Base-by-base conservation (phyloP, 2,329 filamentous ascomycete species). In the Microdochium paspali region DNA sequence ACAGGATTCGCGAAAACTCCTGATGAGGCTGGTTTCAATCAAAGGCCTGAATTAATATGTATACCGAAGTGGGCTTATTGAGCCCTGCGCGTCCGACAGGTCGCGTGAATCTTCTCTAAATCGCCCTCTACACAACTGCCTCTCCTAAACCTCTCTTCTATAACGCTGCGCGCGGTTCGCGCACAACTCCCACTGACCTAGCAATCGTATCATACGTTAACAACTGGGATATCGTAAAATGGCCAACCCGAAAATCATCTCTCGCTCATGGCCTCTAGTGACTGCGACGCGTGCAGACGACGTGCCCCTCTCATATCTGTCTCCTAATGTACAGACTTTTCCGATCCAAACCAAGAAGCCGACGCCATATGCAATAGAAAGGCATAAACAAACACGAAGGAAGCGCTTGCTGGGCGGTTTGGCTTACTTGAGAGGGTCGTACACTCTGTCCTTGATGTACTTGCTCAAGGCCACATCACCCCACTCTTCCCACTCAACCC, bases 401-500 rank as follows among this genome's bases (percentile, higher is more conserved):
- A 40, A 40, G 35, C 35, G 35, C 35, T 40, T 40, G 35, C 35
- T 20, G 23, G 35, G 35, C 35, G 18, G 35, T 10, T 40, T 18
- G 35, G 35, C 35, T 40, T 40, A 60, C 56, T 60, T 62, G 47
- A 63, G 55, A 51, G 80, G 80, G 58, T 84, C 73, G 58, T 84
- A 84, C 55, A 82, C 70, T 55, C 65, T 70, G 55, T 73, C 66
- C 71, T 77, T 76, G 67, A 84, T 83, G 66, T 64, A 83, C 51
- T 71, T 70, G 39, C 69, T 77, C 55, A 84, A 66, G 47, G 76
- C 75, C 31, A 81, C 77, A 56, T 84, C 80, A 46, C 80, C 80
- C 80, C 80, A 83, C 65, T 84, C 80, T 66, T 84, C 80, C 79
- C 84, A 89, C 63, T 84, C 80, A 50, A 81, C 67, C 74, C 87